Percentiles rank a stretch among this genome's conserved stretches.
phyloP scores from a whole-genome alignment of 1,284 basidiomycete genomes.

The Taiwanofungus camphoratus region DNA sequence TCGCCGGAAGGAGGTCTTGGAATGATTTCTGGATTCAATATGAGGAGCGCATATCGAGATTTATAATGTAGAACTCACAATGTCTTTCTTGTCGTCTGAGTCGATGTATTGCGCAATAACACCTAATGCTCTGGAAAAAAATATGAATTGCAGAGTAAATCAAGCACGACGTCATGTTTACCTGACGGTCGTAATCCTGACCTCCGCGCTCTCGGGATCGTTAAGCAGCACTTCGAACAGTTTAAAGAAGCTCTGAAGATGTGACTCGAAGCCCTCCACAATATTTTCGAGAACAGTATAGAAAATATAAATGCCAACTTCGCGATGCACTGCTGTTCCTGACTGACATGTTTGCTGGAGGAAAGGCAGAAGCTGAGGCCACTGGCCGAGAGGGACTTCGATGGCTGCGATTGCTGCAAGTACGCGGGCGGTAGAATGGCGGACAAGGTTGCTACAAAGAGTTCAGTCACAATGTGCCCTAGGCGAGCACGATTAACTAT shows the following conservation, averaged over 20 bases:
- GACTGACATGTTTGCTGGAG: constrained; percentile 79
- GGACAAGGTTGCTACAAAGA: constrained; percentile 69
- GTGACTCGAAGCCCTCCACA: constrained; percentile 80
- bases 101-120: constrained; percentile 94
- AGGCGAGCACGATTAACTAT: constrained; percentile 26
- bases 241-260: constrained; percentile 76
- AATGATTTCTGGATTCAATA: constrained; percentile 67
- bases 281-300: constrained; percentile 91
- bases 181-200: constrained; percentile 88
- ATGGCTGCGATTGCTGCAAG: constrained; percentile 90
- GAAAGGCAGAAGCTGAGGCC: constrained; percentile 89
- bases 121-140: constrained; percentile 65
- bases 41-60: constrained; percentile 4
- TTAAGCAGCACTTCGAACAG: constrained; percentile 76
- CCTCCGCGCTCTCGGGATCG: constrained; percentile 88
- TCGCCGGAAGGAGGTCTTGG: constrained; percentile 84
- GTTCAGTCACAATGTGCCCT: constrained; percentile 8
- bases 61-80: constrained; percentile 46
- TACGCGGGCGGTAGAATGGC: constrained; percentile 87
- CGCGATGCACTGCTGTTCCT: constrained; percentile 69
- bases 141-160: too few relatives aligned
- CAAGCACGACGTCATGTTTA: too few relatives aligned
- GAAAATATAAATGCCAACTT: constrained; percentile 89
- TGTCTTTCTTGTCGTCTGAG: constrained; percentile 79
- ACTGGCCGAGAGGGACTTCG: constrained; percentile 80